phyloP scores from a whole-genome alignment of 176 grass and related monocot species.

The Pharus latifolius region DNA sequence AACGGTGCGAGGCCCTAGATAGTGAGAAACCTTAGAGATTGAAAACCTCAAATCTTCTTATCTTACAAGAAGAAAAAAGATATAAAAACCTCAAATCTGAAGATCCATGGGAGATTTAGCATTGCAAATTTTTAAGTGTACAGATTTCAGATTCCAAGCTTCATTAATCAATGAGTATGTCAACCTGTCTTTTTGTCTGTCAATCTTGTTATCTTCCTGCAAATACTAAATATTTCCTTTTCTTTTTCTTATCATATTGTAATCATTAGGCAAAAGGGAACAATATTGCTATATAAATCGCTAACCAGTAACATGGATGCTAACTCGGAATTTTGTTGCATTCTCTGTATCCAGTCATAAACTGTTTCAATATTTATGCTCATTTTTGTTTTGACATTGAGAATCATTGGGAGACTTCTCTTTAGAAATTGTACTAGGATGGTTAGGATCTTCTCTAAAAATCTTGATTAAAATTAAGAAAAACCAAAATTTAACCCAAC shows the following conservation, averaged over 20 bases:
- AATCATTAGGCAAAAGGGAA: conserved; percentile 18
- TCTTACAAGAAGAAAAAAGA: too few species aligned
- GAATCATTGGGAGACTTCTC: not conserved
- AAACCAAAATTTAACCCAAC: not conserved
- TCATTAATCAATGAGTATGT: conserved; percentile 31
- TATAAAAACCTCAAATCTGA: not conserved
- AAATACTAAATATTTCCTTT: conserved; percentile 9
- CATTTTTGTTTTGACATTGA: not conserved
- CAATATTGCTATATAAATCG: not conserved
- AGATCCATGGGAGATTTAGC: conserved; percentile 27
- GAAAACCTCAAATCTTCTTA: too few species aligned
- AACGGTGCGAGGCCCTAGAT: conserved; percentile 12
- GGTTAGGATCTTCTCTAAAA: not conserved
- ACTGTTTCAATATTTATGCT: not conserved
- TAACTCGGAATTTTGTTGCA: conserved; percentile 16
- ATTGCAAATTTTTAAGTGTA: not conserved
- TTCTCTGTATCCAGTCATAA: conserved; percentile 11
- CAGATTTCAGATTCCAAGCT: conserved; percentile 47
- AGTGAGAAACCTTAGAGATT: conserved; percentile 24
- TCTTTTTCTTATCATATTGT: conserved; percentile 2
- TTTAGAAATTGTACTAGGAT: not conserved
- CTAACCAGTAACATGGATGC: conserved; percentile 29
- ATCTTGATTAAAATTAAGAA: not conserved
- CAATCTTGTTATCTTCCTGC: conserved; percentile 32
- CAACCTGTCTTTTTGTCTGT: conserved; percentile 46